phyloP scores from a whole-genome alignment of 192 early-diverging fungal genomes.

The Coemansia furcata region DNA sequence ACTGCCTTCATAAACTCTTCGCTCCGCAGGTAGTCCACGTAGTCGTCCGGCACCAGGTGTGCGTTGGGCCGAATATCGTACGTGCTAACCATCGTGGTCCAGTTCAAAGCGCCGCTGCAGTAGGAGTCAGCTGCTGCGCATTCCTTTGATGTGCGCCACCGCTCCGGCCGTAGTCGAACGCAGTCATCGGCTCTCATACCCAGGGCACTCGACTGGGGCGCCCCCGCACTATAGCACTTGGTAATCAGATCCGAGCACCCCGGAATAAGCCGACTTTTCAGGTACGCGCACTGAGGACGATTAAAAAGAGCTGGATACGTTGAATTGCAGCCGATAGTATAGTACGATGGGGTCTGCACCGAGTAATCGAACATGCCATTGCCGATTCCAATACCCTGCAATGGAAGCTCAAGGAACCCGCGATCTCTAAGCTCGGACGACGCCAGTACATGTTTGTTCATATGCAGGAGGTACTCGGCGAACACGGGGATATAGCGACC shows the following conservation, averaged over 20 bases:
- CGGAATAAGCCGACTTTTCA: slow-evolving; percentile 47
- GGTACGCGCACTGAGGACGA: slow-evolving; percentile 20
- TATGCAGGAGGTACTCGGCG: slow-evolving; percentile 36
- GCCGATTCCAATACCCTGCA: slow-evolving; percentile 56
- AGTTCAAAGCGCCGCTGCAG: slow-evolving; percentile 40
- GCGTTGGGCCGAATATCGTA: slow-evolving; percentile 59
- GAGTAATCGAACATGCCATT: slow-evolving; percentile 54
- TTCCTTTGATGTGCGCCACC: slow-evolving; percentile 10
- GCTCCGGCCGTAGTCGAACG: slow-evolving; percentile 9
- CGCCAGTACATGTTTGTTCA: slow-evolving; percentile 24
- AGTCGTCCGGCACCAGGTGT: slow-evolving; percentile 60
- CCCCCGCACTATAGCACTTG: slow-evolving; percentile 51
- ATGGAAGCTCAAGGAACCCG: slow-evolving; percentile 30
- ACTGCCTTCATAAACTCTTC: slow-evolving; percentile 52
- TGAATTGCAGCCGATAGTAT: slow-evolving; percentile 49
- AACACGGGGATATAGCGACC: slow-evolving; percentile 58
- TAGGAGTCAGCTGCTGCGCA: slow-evolving; percentile 34
- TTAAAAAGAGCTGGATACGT: slow-evolving; percentile 37
- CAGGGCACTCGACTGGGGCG: slow-evolving; percentile 2
- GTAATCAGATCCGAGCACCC: slow-evolving; percentile 52
- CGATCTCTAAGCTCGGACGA: slow-evolving; percentile 20
- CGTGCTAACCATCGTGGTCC: slow-evolving; percentile 66
- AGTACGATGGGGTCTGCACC: slow-evolving; percentile 31
- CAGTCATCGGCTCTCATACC: slow-evolving; percentile 26
- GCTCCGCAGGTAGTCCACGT: slow-evolving; percentile 58